A percentile compares a stretch with the other conserved stretches of the same genome.
Conservation (phyloP, 768 basidiomycete species). For the Lactarius evosmus region DNA sequence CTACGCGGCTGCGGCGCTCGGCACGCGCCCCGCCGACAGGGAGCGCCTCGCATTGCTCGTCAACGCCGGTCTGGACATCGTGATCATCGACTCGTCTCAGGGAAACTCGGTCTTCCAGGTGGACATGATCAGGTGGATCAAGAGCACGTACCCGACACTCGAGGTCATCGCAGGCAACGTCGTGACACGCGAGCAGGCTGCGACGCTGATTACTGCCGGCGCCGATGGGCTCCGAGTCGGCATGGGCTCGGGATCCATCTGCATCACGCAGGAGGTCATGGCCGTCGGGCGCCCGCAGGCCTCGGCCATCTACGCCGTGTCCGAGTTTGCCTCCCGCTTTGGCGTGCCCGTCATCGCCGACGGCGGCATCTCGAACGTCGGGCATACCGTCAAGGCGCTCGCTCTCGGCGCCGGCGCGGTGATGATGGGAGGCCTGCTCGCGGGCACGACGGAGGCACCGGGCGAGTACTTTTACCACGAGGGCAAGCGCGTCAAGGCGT, state of each 20-base stretch:
- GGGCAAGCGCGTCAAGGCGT: constrained; percentile 97
- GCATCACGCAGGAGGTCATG: constrained; percentile 99
- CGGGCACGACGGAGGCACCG: constrained; percentile 94
- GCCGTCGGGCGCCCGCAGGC: constrained; percentile 98
- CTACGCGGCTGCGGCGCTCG: constrained; percentile 92
- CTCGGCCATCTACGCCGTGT: constrained; percentile 94
- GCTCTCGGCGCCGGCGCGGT: constrained; percentile 92
- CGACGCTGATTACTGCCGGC: constrained; percentile 87
- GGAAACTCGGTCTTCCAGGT: constrained; percentile 93
- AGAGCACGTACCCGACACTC: constrained; percentile 74
- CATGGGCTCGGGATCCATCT: constrained; percentile 98
- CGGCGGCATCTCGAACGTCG: constrained; percentile 92
- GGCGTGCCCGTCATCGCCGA: constrained; percentile 97
- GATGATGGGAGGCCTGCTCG: constrained; percentile 98
- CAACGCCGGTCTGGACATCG: constrained; percentile 93
- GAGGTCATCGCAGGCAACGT: constrained; percentile 98
- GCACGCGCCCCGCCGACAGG: constrained; percentile 85
- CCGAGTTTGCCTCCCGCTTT: constrained; percentile 90
- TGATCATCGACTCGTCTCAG: constrained; percentile 93
- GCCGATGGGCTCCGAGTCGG: constrained; percentile 95
- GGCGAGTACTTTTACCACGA: constrained; percentile 99
- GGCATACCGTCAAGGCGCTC: constrained; percentile 96
- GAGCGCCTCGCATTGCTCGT: constrained; percentile 83
- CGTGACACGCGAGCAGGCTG: constrained; percentile 96
- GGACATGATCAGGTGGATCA: constrained; percentile 95